Percentiles rank a stretch among this genome's conserved stretches.
Conservation (phyloP, 2,329 filamentous ascomycete species). For the Domatiomyces catenatus region DNA sequence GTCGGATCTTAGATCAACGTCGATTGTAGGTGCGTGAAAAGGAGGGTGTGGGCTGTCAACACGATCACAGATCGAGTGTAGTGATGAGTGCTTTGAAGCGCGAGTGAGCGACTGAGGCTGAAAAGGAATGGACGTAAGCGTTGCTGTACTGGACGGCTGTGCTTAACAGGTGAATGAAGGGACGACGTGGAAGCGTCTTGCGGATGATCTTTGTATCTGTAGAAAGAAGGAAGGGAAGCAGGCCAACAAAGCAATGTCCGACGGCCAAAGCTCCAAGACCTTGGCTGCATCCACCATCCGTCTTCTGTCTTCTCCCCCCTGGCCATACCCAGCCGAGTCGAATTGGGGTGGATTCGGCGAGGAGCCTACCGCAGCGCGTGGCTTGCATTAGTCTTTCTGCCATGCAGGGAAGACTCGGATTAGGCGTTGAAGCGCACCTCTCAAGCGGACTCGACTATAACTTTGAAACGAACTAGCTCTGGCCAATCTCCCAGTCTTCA, state of each 20-base stretch:
- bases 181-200: constrained; percentile 14
- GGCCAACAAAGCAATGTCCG: neutral
- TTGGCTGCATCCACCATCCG: neutral
- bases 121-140: constrained; percentile 15
- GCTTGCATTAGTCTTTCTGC: neutral
- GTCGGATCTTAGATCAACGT: constrained; percentile 3
- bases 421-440: neutral
- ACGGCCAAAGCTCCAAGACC: neutral
- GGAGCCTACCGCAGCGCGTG: neutral
- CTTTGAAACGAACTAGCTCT: neutral
- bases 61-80: constrained; percentile 16
- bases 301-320: no score
- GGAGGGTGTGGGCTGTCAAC: constrained; percentile 1
- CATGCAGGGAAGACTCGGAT: neutral
- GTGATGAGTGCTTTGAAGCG: constrained; percentile 2
- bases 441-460: neutral
- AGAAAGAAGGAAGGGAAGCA: neutral
- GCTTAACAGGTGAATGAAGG: constrained; percentile 8
- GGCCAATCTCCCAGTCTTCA: neutral
- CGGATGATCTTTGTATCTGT: neutral
- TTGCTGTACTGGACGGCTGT: constrained; percentile 4
- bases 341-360: neutral
- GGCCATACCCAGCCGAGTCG: neutral
- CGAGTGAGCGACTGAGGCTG: constrained; percentile 7
- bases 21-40: constrained; percentile 7